Conservation (phyloP, 441 rosid species). For the Populus hybrid region DNA sequence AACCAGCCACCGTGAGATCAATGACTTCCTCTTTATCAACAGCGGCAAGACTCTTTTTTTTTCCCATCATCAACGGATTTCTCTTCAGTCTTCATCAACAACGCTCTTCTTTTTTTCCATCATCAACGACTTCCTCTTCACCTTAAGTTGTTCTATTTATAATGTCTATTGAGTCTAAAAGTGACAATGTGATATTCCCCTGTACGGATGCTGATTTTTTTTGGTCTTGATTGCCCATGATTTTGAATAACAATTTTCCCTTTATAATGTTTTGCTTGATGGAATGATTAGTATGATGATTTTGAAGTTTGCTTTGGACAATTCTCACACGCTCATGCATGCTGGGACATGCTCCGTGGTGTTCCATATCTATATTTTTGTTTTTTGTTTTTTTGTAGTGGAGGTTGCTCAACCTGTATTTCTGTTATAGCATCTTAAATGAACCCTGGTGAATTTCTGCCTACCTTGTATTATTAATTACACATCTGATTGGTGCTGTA, state of each 20-base stretch:
- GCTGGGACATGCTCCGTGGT: slow-evolving; percentile 4
- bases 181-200: not conserved
- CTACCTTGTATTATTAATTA: not conserved
- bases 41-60: no score
- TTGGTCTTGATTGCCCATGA: slow-evolving; percentile 43
- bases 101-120: no score
- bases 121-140: no score
- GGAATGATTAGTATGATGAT: not conserved
- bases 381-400: not conserved
- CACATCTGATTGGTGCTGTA: not conserved
- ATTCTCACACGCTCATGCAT: slow-evolving; percentile 22
- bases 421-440: not conserved
- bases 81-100: no score
- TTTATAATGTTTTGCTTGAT: slow-evolving; percentile 22
- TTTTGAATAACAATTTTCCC: slow-evolving; percentile 38
- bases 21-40: no score
- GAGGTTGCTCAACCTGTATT: not conserved
- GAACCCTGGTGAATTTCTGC: not conserved
- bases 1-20: no score
- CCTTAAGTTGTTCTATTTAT: no score
- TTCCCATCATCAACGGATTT: no score
- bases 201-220: slow-evolving; percentile 43
- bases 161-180: no score
- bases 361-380: slow-evolving; percentile 15
- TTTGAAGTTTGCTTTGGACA: slow-evolving; percentile 10